Base-by-base conservation (phyloP, 2,329 filamentous ascomycete genomes). In the Lachnellula subtilissima region DNA sequence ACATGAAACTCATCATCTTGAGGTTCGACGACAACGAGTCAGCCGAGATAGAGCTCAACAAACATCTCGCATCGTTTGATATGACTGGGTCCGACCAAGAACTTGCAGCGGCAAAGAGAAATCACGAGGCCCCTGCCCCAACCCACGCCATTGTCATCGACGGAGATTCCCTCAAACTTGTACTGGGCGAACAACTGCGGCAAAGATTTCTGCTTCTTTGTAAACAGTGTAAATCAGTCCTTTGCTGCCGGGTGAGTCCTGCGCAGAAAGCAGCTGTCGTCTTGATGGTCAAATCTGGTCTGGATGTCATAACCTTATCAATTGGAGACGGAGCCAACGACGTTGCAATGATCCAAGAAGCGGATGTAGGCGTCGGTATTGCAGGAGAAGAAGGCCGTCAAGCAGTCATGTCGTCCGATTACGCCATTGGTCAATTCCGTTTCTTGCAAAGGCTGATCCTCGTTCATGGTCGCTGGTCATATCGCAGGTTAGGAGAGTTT, bases 261-360 rank as follows among this genome's bases (percentile, higher is more conserved):
- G 89, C 91, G 37, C 94, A 99, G 70, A 99, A 99, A 73, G 94
- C 94, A 51, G 88, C 93, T n/a, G 94, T 99, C 39, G 94, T 97
- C 52, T 81, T 86, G 58, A 90, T 99, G 85, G 94, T 99, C 62
- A 97, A 97, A 77, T 87, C 86, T 59, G 92, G 94, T 22, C 78
- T 99, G 43, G 91, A 97, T 70, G 92, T 97, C 67, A 96, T 99
- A 85, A 97, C 94, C 0, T 80, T 97, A 35, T 92, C 91, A 0
- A 89, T 97, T 57, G 92, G 92, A 58, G 92, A 97, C 67, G 92
- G 92, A 68, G 92, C 92, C 69, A 97, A 97, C 71, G 92, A 97
- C 72, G 91, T 97, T 59, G 91, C 92, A 64, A 97, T 97, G 92
- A 97, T 97, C 66, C 92, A 97, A 73, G 91, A 96, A 73, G 92